Percentiles rank a stretch among this genome's conserved stretches.
Evolutionary conservation across 164 flowering plant species (phyloP).

Genomic region (Piper longum): DNA sequence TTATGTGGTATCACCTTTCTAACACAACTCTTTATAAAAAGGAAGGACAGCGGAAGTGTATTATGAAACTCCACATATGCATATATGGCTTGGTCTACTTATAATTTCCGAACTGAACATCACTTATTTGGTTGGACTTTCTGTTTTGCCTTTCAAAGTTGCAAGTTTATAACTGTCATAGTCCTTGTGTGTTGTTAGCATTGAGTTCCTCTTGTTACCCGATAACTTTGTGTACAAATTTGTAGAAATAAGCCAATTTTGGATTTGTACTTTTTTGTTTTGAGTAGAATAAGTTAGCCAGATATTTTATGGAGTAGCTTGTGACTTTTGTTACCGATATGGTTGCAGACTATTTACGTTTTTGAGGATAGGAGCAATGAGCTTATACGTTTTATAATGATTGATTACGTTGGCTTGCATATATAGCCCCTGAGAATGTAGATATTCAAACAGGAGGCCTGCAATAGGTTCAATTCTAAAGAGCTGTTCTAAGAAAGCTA

Average conservation of each 20-base stretch:
- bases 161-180: too few relatives aligned
- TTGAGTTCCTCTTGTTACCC: neutral
- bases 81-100: too few relatives aligned
- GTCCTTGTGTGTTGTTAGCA: too few relatives aligned
- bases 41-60: too few relatives aligned
- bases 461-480: slow-evolving; percentile 66
- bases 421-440: too few relatives aligned
- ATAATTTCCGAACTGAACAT: too few relatives aligned
- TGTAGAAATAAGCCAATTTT: neutral
- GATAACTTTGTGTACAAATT: neutral
- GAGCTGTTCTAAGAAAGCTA: slow-evolving; percentile 33
- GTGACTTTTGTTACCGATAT: neutral
- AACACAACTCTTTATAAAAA: too few relatives aligned
- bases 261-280: neutral
- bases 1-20: too few relatives aligned
- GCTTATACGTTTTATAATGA: neutral
- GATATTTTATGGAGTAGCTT: neutral
- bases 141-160: too few relatives aligned
- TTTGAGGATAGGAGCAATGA: neutral
- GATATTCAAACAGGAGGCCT: slow-evolving; percentile 52
- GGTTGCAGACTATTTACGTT: neutral
- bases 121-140: too few relatives aligned
- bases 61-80: too few relatives aligned
- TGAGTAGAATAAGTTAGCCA: neutral
- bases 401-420: neutral